Base-by-base conservation (phyloP, 2,329 filamentous ascomycete genomes). In the Aspergillus sojae region DNA sequence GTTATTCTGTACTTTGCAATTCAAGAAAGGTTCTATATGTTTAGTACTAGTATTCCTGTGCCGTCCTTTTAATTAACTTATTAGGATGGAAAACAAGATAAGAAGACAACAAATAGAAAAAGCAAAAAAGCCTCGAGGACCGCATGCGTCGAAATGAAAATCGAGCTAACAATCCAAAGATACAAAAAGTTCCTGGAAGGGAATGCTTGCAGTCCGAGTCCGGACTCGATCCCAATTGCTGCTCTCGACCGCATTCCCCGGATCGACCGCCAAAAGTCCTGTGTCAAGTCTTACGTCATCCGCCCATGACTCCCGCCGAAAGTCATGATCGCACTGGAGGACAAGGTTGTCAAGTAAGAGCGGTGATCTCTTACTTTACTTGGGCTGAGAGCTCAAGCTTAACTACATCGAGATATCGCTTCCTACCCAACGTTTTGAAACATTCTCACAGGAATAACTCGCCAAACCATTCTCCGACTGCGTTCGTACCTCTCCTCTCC, bases 221-320 rank as follows among this genome's bases (percentile, higher is more conserved):
- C 43, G 43, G 43, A 46, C 43, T 46, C 41, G 12, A 43, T 21
- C 41, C 6, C 11, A 34, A 34, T 34, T 4, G n/a, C 7, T 19
- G 50, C 19, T 36, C 14, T 53, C 16, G 26, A 32, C 30, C 30
- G 52, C 52, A 39, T 55, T 70, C 74, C 71, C 74, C 73, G 72
- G 74, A 71, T 74, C 70, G 69, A 65, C 48, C 48, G 7, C 45
- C 45, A 48, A 26, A 48, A 26, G n/a, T 10, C 34, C 64, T 66
- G 62, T 65, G 61, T 53, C 61, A 72, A 70, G 72, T 72, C 70
- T 76, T 76, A 77, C 74, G 73, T 77, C 74, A 77, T 77, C 75
- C 67, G 65, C 67, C 66, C 57, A 57, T 50, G 54, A 34, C 55
- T 57, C 57, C 62, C 61, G 48, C 62, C 58, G 53, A 48, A 56